Conservation (phyloP, 1,139 yeast species). For the Saccharomyces hybrid region DNA sequence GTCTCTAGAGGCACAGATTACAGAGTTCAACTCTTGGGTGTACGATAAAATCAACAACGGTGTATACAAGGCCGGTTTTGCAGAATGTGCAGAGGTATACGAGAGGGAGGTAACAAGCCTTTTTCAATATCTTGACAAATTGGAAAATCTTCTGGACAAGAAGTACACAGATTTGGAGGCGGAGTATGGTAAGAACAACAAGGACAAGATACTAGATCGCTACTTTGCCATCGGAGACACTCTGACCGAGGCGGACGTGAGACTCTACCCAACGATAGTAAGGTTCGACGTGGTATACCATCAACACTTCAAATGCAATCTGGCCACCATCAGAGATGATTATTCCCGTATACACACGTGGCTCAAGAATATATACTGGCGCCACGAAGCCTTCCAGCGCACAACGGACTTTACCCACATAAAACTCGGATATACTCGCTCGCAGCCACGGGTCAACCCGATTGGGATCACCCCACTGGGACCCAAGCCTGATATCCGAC, state of each 20-base stretch:
- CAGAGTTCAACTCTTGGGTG: conserved; percentile 72
- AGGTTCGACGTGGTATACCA: conserved; percentile 89
- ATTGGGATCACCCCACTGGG: conserved; percentile 81
- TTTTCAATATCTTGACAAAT: neutral
- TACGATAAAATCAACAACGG: conserved; percentile 87
- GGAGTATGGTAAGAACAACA: conserved; percentile 5
- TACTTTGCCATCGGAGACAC: conserved; percentile 47
- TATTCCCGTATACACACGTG: conserved; percentile 75
- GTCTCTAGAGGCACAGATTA: conserved; percentile 48
- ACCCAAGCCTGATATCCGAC: conserved; percentile 53
- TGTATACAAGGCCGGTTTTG: conserved; percentile 89
- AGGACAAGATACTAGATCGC: conserved; percentile 22
- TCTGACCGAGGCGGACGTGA: conserved; percentile 83
- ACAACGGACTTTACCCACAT: conserved; percentile 88
- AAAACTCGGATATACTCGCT: conserved; percentile 74
- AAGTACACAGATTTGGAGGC: neutral
- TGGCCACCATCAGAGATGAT: conserved; percentile 71
- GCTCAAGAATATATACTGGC: conserved; percentile 83
- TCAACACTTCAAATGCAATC: conserved; percentile 90
- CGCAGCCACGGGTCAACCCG: conserved; percentile 77
- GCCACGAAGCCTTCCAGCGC: conserved; percentile 60
- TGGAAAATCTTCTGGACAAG: neutral
- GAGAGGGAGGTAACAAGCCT: conserved; percentile 34
- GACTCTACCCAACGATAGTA: conserved; percentile 74
- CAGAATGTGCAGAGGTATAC: conserved; percentile 76